A percentile compares a stretch with the other conserved stretches of the same genome.
These are phyloP conservation scores for Hyphodiscus sp. DNA, from an alignment of 2,329 filamentous ascomycete genomes.

Conservation along the genomic window DNA sequence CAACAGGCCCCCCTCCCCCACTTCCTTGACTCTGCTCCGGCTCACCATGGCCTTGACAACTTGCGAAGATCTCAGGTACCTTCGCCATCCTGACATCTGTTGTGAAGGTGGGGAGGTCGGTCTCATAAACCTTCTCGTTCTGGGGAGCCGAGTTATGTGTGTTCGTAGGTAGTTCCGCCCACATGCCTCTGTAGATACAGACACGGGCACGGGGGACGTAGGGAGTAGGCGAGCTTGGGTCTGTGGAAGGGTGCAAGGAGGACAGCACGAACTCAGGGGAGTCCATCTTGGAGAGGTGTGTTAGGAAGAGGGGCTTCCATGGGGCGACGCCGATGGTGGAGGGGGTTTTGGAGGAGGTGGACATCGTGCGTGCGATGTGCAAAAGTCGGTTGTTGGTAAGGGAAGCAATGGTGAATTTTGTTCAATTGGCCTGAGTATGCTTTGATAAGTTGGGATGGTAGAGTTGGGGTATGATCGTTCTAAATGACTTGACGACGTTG, in stretches of 20 bases:
- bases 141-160: slow-evolving; percentile 63
- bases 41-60: slow-evolving; percentile 39
- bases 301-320: slow-evolving; percentile 30
- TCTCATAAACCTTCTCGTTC: slow-evolving; percentile 67
- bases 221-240: slow-evolving; percentile 31
- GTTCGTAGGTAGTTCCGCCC: slow-evolving; percentile 65
- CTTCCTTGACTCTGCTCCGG: slow-evolving; percentile 40
- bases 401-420: slow-evolving; percentile 26
- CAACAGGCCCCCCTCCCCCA: slow-evolving; percentile 64
- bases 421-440: slow-evolving; percentile 4
- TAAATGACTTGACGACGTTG: background rate
- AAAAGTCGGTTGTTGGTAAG: slow-evolving; percentile 20
- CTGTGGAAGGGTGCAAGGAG: slow-evolving; percentile 37
- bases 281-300: slow-evolving; percentile 30
- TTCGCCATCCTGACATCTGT: slow-evolving; percentile 89
- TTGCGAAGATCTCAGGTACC: slow-evolving; percentile 60
- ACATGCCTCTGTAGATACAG: slow-evolving; percentile 83
- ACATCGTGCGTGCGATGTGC: slow-evolving; percentile 27
- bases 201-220: slow-evolving; percentile 57
- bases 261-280: slow-evolving; percentile 35
- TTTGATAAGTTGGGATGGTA: background rate
- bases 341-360: slow-evolving; percentile 20
- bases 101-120: slow-evolving; percentile 75
- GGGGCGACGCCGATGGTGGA: slow-evolving; percentile 23
- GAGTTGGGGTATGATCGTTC: background rate